phyloP scores from a whole-genome alignment of 1,284 basidiomycete species.

The Grifola frondosa region DNA sequence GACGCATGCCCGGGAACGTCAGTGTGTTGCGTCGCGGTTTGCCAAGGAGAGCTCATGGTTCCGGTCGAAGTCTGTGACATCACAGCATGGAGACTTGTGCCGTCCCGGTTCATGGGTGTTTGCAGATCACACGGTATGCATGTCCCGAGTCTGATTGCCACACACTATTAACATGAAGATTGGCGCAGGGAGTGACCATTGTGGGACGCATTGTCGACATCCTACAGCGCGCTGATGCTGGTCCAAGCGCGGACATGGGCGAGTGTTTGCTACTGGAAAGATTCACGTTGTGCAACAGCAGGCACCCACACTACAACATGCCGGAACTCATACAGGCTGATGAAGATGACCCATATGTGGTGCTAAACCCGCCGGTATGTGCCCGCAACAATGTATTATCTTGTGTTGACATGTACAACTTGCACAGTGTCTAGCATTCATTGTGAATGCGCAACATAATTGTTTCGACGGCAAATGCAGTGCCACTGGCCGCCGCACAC shows the following conservation, averaged over 20 bases:
- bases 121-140: conserved; percentile 1
- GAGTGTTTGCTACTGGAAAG: no score
- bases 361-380: neutral
- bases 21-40: no score
- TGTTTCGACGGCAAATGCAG: conserved; percentile 11
- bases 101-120: conserved; percentile 18
- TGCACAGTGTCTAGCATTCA: conserved; percentile 15
- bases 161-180: no score
- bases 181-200: no score
- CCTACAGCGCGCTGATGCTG: no score
- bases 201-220: no score
- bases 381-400: conserved; percentile 4
- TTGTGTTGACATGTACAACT: neutral
- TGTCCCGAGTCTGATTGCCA: no score
- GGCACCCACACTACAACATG: conserved; percentile 1
- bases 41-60: no score
- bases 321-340: neutral
- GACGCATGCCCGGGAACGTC: no score
- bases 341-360: no score
- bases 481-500: neutral
- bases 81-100: conserved; percentile 16
- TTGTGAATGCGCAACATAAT: conserved; percentile 22
- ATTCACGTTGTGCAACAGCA: neutral
- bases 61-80: conserved; percentile 7
- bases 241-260: no score